Conservation (phyloP, 2,329 filamentous ascomycete species). For the Meredithiella fracta region DNA sequence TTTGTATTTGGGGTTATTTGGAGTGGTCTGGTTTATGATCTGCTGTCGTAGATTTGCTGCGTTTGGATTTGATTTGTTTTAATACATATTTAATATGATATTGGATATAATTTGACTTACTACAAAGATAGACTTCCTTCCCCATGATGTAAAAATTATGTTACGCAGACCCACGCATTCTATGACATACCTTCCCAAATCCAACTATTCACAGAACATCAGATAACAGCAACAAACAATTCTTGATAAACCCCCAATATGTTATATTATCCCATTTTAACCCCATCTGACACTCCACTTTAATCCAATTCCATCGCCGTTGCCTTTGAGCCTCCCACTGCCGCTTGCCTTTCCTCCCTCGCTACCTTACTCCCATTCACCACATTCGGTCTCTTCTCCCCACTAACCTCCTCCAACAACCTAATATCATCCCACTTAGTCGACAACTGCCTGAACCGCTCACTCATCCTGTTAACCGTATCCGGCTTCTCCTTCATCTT, state of each 20-base stretch:
- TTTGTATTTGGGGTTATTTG: not conserved
- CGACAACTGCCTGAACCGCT: slow-evolving; percentile 7
- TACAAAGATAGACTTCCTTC: not conserved
- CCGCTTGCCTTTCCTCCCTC: slow-evolving; percentile 6
- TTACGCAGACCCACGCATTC: not conserved
- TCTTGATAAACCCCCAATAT: not conserved
- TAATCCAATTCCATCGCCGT: slow-evolving; percentile 12
- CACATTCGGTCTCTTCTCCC: slow-evolving; percentile 8
- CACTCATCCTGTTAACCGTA: slow-evolving; percentile 9
- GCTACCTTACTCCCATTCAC: slow-evolving; percentile 1
- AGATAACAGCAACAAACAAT: not conserved
- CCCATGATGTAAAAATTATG: not conserved
- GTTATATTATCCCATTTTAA: not conserved
- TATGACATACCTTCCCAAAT: not conserved
- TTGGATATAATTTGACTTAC: not conserved
- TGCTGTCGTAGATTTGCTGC: not conserved
- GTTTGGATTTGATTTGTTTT: not conserved
- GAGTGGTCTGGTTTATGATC: not conserved
- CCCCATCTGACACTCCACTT: not conserved
- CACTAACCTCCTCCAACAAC: slow-evolving; percentile 13
- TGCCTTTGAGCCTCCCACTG: not conserved
- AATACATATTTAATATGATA: not conserved
- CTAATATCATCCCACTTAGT: slow-evolving; percentile 11
- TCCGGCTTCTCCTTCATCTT: slow-evolving; percentile 15
- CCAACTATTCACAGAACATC: not conserved